Evolutionary conservation across 768 basidiomycete genomes (phyloP), one percentile per base, ranked within the genome.

Genomic region (Rhodosporidiobolus sp.): DNA sequence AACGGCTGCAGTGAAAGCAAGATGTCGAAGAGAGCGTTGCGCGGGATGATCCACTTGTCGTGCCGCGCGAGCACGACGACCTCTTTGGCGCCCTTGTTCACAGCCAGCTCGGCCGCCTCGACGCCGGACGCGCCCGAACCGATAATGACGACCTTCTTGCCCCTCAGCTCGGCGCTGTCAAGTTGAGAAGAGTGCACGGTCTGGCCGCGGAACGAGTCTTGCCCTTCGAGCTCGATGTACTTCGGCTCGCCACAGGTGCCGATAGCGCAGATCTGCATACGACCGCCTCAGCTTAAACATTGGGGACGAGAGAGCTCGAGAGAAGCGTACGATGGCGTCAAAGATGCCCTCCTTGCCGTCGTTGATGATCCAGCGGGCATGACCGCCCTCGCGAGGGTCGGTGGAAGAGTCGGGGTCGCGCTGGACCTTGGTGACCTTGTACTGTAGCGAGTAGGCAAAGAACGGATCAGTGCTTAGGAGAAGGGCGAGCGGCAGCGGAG

Each of bases 51-150:
- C 84, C 85, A 86, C 81, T 85, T 76, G 58, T 69, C 64, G 56
- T 16, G 34, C 49, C 64, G 54, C 45, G 69, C 69, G 54, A 74
- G 59, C 77, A 86, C 82, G 1, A 81, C 77, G 12, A 80, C 80
- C 24, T 81, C 70, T 58, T 74, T 72, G 0, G 83, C 84, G 17
- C 82, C 80, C 59, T 80, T 77, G 26, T 67, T 43, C 3, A 84
- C 77, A 12, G 83, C 81, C 1, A 83, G 79, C 70, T 84, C 82
- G 26, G 82, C 83, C 4, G 83, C 81, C 69, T 86, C 85, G 34
- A 86, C 85, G 4, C 84, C 85, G 53, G 83, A 86, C 0, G 88
- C 87, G 0, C 87, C 87, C 52, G 85, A 84, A 0, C 85, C 85
- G 48, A 86, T 81, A 5, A 86, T 82, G 20, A 84, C 82, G 4